Evolutionary conservation across 495 filamentous ascomycete genomes (phyloP).

Genomic region (Lepraria neglecta): DNA sequence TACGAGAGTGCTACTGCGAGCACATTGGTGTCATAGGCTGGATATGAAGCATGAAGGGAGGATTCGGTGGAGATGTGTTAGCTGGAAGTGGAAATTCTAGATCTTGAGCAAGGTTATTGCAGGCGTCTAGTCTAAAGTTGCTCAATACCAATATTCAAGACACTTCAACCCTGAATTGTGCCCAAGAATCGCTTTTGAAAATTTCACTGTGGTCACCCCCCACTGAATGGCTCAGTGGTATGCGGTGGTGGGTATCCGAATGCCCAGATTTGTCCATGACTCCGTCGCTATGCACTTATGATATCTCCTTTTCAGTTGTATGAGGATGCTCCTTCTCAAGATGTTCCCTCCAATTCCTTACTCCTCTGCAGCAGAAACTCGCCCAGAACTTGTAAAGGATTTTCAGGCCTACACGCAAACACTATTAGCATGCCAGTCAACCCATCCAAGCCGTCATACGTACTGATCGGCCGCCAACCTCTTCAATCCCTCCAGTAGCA

Average conservation of each 20-base stretch:
- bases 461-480: slow-evolving; percentile 74
- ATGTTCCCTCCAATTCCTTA: slow-evolving; percentile 56
- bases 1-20: slow-evolving; percentile 68
- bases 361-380: slow-evolving; percentile 82
- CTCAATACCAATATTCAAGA: slow-evolving; percentile 5
- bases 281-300: slow-evolving; percentile 18
- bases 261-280: slow-evolving; percentile 2
- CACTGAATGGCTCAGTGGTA: background rate
- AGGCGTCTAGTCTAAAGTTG: slow-evolving; percentile 1
- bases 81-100: background rate
- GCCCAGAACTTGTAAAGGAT: slow-evolving; percentile 77
- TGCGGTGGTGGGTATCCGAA: slow-evolving; percentile 3
- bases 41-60: background rate
- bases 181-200: background rate
- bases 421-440: slow-evolving; percentile 1
- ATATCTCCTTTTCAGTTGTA: background rate
- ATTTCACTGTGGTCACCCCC: background rate
- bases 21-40: slow-evolving; percentile 47
- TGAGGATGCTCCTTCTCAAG: background rate
- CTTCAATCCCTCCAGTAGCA: slow-evolving; percentile 90
- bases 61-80: background rate
- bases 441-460: slow-evolving; percentile 33
- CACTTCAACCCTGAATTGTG: background rate
- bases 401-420: slow-evolving; percentile 50
- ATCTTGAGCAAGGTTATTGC: background rate